Evolutionary conservation across 371 early-diverging fungal species (phyloP), one percentile per base, ranked within the genome.

Genomic region (Dinochytrium kinnereticum): DNA sequence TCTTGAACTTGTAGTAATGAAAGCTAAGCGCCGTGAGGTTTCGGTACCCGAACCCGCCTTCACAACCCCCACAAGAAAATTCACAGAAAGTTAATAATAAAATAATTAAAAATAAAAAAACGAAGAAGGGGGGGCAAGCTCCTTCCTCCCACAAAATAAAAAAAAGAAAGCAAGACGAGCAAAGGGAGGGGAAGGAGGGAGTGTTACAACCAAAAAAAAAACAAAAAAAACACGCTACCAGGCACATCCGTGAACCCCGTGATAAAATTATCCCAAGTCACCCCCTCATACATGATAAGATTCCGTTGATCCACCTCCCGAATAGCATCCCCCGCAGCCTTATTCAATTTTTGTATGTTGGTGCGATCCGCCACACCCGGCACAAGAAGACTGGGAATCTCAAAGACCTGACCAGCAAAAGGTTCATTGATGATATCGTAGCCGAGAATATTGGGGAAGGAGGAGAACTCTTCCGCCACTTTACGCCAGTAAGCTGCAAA

Each of bases 341-440:
- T 83, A 84, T 86, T 85, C 24, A 87, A 72, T 0, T 77, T 75
- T 50, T 85, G 84, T 76, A 87, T 69, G n/a, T 79, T 83, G 21
- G 59, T 34, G 15, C 51, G 21, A 61, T 75, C 75, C 17, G 75
- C 75, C 7, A 66, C 71, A 1, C 75, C 75, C n/a, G 75, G 75
- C 13, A 68, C 38, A 26, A 75, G 26, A 13, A 75, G 53, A 38
- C 51, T 38, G 19, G 71, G 70, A 51, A 70, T 70, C 55, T 24
- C 66, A 55, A 73, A 40, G 30, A 39, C 37, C 26, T 55, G 44
- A 40, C 87, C 87, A 0, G 84, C 84, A 85, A 85, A 86, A 0
- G 87, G 87, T 59, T 85, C 89, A 61, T 89, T 89, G 69, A 89
- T 81, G 39, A 89, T 59, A 59, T 89, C 86, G 68, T 89, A 89